phyloP scores from a whole-genome alignment of 257 asterid genomes.

The Primulina eburnea region DNA sequence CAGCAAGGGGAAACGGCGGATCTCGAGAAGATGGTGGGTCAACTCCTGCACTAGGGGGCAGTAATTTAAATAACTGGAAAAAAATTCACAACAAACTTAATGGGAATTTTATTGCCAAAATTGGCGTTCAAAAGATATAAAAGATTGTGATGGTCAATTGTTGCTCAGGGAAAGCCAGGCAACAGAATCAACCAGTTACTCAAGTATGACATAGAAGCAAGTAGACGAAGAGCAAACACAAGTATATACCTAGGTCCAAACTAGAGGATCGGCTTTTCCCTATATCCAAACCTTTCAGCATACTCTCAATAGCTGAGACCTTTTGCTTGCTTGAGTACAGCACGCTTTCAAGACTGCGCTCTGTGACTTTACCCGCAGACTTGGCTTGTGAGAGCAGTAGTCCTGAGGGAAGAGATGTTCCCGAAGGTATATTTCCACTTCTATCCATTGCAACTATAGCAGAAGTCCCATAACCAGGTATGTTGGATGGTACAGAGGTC shows the following conservation, averaged over 20 bases:
- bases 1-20: constrained; percentile 97
- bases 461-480: constrained; percentile 96
- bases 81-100: constrained; percentile 21
- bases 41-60: constrained; percentile 98
- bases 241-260: constrained; percentile 91
- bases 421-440: constrained; percentile 70
- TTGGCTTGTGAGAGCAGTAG: constrained; percentile 70
- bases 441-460: constrained; percentile 97
- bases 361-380: constrained; percentile 58
- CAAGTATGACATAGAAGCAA: constrained; percentile 13
- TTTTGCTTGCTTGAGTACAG: constrained; percentile 94
- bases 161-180: not conserved
- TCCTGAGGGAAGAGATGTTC: constrained; percentile 68
- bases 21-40: constrained; percentile 99
- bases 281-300: constrained; percentile 85
- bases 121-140: constrained; percentile 16
- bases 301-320: constrained; percentile 96
- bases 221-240: constrained; percentile 30
- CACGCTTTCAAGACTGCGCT: constrained; percentile 96
- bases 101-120: constrained; percentile 1
- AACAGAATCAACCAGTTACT: constrained; percentile 14
- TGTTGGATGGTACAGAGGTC: constrained; percentile 58
- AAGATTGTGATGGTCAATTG: constrained; percentile 11
- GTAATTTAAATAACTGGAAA: constrained; percentile 48
- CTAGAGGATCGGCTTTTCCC: constrained; percentile 86